Evolutionary conservation across 352 stramenopile genomes (phyloP), one percentile per base, ranked within the genome.

Genomic region (Pythium guiyangense): DNA sequence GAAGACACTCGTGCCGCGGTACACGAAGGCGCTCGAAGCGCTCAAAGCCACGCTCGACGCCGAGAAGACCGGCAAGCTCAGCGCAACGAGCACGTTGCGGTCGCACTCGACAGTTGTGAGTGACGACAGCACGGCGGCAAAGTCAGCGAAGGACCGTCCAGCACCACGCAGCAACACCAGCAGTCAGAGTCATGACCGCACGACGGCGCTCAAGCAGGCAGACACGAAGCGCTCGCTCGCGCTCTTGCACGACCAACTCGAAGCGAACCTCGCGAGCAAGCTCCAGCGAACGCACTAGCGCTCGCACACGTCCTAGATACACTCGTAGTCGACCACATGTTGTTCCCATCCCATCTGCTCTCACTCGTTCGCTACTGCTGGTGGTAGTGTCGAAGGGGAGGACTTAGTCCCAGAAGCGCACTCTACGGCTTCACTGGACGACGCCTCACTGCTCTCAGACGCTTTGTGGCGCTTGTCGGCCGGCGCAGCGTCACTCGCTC

Each of bases 31-130:
- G 39, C 64, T 94, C 40, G 74, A 88, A 52, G 69, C 75, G 48
- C 79, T 94, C 40, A 91, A 94, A 62, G 67, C 83, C 47, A 90
- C 76, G 52, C 73, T 94, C 11, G 84, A 89, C 45, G 77, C 80
- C 26, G 84, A 94, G 50, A 88, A 89, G 54, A 49, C 69, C 43
- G 84, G 84, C 52, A 86, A 84, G 59, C 64, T 88, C 6, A 60
- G 69, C n/a, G 62, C 73, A 6, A 88, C 74, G 1, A 71, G 73
- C 1, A 66, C 76, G 20, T 57, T 84, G 18, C 69, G 71, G 5
- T 12, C 39, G 17, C 22, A 52, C 31, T 2, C 31, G 31, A 34
- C 29, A 34, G 31, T 20, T n/a, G 40, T 40, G 11, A 18, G 34
- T 22, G 2, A 10, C 45, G 37, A n/a, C 26, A 47, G 27, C 27